phyloP scores from a whole-genome alignment of 1,139 yeast species.

The Yamadazyma membranifaciens region DNA sequence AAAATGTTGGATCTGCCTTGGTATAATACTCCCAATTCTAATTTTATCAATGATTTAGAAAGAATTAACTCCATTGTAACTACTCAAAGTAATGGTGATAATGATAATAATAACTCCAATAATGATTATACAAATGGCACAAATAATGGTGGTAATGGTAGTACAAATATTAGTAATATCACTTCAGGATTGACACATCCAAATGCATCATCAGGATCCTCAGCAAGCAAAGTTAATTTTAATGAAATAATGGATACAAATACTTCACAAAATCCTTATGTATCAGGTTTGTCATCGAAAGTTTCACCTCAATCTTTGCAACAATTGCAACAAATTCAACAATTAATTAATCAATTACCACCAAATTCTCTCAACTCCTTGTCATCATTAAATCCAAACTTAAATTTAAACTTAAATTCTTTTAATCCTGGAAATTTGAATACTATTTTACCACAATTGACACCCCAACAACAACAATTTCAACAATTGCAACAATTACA shows the following conservation, averaged over 20 bases:
- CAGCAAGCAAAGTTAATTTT: not conserved
- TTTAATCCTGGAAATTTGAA: slow-evolving; percentile 3
- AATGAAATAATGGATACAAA: slow-evolving; percentile 3
- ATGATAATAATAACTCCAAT: not conserved
- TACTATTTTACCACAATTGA: not conserved
- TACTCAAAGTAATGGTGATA: slow-evolving; percentile 1
- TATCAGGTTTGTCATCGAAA: too few relatives aligned
- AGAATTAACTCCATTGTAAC: not conserved
- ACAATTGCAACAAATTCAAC: slow-evolving; percentile 6
- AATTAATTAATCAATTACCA: slow-evolving; percentile 6
- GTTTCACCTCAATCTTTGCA: slow-evolving; percentile 1
- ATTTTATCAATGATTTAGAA: not conserved
- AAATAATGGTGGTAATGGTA: too few relatives aligned
- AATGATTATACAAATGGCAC: too few relatives aligned
- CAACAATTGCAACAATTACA: not conserved
- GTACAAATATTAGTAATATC: too few relatives aligned
- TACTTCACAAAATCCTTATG: too few relatives aligned
- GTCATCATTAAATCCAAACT: slow-evolving; percentile 3
- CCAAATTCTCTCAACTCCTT: slow-evolving; percentile 4
- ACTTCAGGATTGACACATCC: too few relatives aligned
- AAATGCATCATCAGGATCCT: too few relatives aligned
- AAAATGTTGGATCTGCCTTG: slow-evolving; percentile 8
- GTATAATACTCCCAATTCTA: slow-evolving; percentile 3
- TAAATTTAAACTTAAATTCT: slow-evolving; percentile 1
- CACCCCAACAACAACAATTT: not conserved